Conservation (phyloP, 768 basidiomycete genomes). For the Mycena maculata region DNA sequence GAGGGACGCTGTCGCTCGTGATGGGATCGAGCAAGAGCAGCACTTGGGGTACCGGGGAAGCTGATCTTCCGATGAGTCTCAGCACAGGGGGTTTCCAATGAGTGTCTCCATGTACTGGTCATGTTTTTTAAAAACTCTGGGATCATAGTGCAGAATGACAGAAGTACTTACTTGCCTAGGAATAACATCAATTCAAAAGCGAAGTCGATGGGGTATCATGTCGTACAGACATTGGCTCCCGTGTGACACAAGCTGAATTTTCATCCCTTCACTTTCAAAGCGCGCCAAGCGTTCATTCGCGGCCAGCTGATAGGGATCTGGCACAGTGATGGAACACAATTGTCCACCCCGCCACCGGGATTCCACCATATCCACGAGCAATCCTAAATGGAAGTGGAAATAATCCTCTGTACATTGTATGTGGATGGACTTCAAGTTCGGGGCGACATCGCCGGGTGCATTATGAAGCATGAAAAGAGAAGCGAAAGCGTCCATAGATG, state of each 20-base stretch:
- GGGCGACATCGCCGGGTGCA: background rate
- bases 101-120: background rate
- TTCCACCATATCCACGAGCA: background rate
- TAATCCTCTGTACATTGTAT: no score
- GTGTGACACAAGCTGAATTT: no score
- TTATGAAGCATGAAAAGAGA: background rate
- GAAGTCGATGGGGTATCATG: no score
- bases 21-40: slow-evolving; percentile 26
- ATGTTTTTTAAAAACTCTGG: background rate
- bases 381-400: background rate
- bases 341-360: no score
- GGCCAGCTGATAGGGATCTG: no score
- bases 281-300: no score
- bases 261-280: no score
- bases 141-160: no score
- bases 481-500: background rate
- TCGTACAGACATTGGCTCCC: no score
- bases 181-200: background rate
- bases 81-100: slow-evolving; percentile 24
- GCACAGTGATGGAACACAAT: no score
- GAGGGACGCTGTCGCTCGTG: slow-evolving; percentile 13
- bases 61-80: slow-evolving; percentile 24
- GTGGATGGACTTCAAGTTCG: background rate
- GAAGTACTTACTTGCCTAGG: background rate
- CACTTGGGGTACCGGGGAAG: slow-evolving; percentile 21